phyloP scores from a whole-genome alignment of 371 early-diverging fungal species.

The Mucor plumbeus region DNA sequence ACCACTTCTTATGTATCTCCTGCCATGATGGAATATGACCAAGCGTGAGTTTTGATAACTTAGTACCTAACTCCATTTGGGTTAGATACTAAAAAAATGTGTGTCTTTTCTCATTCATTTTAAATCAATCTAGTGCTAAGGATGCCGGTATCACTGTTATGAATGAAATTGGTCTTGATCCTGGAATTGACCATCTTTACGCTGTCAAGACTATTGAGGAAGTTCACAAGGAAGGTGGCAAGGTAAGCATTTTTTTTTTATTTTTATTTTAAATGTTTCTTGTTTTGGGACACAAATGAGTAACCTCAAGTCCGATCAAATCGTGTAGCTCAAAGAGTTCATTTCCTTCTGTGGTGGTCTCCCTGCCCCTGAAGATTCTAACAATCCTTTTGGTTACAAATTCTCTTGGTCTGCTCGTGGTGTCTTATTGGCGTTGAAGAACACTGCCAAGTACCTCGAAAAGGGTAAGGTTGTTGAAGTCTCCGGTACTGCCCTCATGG shows the following conservation, averaged over 20 bases:
- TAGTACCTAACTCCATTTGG: not conserved
- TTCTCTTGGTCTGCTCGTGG: constrained; percentile 98
- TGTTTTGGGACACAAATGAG: not conserved
- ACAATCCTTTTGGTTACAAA: constrained; percentile 99
- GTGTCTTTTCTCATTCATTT: not conserved
- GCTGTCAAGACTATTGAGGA: constrained; percentile 88
- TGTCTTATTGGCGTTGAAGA: constrained; percentile 93
- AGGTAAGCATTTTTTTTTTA: constrained; percentile 49
- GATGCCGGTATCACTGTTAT: constrained; percentile 81
- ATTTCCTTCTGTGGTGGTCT: constrained; percentile 98
- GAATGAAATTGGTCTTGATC: constrained; percentile 96
- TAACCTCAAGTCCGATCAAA: constrained; percentile 1
- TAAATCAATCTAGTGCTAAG: constrained; percentile 62
- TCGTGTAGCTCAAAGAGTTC: constrained; percentile 74
- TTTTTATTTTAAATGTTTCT: constrained; percentile 2
- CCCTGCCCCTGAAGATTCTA: constrained; percentile 96
- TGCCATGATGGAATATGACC: constrained; percentile 83
- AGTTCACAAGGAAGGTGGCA: constrained; percentile 88
- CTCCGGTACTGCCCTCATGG: constrained; percentile 87
- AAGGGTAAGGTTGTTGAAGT: constrained; percentile 93
- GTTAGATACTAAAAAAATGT: constrained; percentile 9
- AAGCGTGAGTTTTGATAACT: constrained; percentile 57
- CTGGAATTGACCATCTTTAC: constrained; percentile 93
- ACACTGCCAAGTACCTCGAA: constrained; percentile 87
- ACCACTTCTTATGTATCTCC: constrained; percentile 93